Evolutionary conservation across 768 basidiomycete species (phyloP).

Genomic region (Tulasnella calospora): DNA sequence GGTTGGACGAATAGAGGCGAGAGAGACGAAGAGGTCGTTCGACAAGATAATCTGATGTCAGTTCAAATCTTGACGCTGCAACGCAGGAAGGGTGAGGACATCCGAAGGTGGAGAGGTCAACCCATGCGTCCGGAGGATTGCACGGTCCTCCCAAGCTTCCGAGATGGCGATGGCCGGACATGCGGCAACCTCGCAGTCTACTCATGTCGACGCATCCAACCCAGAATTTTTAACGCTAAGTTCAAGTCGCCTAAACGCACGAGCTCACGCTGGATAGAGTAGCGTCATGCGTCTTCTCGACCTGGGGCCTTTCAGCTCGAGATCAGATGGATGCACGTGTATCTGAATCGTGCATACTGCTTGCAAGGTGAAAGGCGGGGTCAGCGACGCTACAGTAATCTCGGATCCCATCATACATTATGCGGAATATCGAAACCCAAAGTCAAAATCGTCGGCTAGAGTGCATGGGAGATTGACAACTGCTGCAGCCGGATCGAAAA

Average conservation of each 20-base stretch:
- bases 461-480: too few relatives aligned
- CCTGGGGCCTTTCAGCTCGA: background rate
- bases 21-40: background rate
- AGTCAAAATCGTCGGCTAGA: too few relatives aligned
- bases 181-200: background rate
- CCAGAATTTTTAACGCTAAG: background rate
- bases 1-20: background rate
- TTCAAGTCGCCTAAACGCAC: background rate
- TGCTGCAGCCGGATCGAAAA: too few relatives aligned
- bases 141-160: background rate
- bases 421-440: background rate
- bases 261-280: background rate
- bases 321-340: background rate
- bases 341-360: background rate
- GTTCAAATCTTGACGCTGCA: conserved; percentile 6
- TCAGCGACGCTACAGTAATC: background rate
- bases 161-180: background rate
- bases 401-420: background rate
- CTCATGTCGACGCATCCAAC: background rate
- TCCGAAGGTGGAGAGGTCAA: background rate
- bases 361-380: background rate
- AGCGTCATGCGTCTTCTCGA: background rate
- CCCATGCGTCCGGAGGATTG: background rate
- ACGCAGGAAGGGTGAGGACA: background rate
- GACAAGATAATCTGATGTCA: background rate